Evolutionary conservation across 2,329 filamentous ascomycete genomes (phyloP).

Genomic region (Leptosphaerulina australis): DNA sequence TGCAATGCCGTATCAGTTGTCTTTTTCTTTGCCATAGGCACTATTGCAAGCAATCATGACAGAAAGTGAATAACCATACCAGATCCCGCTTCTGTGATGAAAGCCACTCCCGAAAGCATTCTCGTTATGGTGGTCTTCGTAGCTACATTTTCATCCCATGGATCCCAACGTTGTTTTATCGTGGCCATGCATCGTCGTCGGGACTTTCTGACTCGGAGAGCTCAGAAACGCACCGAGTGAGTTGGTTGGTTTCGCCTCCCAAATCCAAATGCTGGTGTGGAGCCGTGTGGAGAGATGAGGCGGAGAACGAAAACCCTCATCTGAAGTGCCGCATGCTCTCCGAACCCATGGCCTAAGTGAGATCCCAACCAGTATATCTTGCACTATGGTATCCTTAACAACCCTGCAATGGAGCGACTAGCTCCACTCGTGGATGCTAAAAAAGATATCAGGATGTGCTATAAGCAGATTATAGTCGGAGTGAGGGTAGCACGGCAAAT

Average conservation of each 20-base stretch:
- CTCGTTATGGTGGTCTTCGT: constrained; percentile 7
- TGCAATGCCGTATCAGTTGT: constrained; percentile 5
- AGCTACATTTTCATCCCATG: constrained; percentile 3
- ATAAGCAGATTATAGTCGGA: no score
- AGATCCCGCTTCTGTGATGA: constrained; percentile 18
- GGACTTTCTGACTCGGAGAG: constrained; percentile 14
- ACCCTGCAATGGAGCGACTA: no score
- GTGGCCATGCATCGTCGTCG: constrained; percentile 7
- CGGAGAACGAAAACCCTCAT: no score
- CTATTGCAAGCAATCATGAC: background rate
- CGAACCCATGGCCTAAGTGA: no score
- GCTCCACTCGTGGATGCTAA: no score
- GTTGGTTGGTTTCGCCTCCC: background rate
- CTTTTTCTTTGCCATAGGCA: background rate
- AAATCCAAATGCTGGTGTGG: background rate
- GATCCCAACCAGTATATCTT: no score
- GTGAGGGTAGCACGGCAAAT: no score
- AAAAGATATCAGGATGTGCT: no score
- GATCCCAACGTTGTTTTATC: constrained; percentile 14
- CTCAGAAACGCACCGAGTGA: constrained; percentile 7
- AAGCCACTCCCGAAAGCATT: constrained; percentile 15
- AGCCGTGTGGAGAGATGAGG: background rate
- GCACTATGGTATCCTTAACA: no score
- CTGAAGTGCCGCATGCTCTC: no score
- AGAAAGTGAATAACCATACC: constrained; percentile 5